Evolutionary conservation across 2,329 filamentous ascomycete species (phyloP).

Genomic region (Botrytis medusae): DNA sequence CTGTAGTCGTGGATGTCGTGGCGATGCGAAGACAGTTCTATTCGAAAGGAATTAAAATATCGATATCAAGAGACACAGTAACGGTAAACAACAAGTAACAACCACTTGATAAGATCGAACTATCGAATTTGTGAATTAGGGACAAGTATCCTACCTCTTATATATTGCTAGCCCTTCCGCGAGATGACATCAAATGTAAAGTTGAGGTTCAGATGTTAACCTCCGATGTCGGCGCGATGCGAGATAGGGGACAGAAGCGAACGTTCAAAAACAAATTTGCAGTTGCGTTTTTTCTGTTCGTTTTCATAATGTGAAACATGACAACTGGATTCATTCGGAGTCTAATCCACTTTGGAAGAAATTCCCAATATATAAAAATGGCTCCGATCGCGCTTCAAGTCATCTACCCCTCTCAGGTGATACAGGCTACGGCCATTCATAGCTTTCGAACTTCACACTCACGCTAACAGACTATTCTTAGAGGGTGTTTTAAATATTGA

Average conservation of each 20-base stretch:
- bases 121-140: neutral
- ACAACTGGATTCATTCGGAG: neutral
- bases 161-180: neutral
- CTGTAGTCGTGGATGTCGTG: neutral
- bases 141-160: neutral
- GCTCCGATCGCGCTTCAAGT: conserved; percentile 7
- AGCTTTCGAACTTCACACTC: neutral
- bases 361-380: neutral
- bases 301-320: neutral
- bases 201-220: neutral
- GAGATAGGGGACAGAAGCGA: conserved; percentile 11
- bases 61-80: neutral
- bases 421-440: neutral
- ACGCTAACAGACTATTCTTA: neutral
- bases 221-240: conserved; percentile 4
- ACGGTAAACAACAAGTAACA: neutral
- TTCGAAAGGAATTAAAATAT: neutral
- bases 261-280: neutral
- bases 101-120: neutral
- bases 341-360: neutral
- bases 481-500: neutral
- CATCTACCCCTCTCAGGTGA: neutral
- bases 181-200: neutral
- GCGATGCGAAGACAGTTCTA: neutral
- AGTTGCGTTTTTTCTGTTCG: neutral